Evolutionary conservation across 768 basidiomycete genomes (phyloP), one percentile per base, ranked within the genome.

Genomic region (Tricholoma sp.): DNA sequence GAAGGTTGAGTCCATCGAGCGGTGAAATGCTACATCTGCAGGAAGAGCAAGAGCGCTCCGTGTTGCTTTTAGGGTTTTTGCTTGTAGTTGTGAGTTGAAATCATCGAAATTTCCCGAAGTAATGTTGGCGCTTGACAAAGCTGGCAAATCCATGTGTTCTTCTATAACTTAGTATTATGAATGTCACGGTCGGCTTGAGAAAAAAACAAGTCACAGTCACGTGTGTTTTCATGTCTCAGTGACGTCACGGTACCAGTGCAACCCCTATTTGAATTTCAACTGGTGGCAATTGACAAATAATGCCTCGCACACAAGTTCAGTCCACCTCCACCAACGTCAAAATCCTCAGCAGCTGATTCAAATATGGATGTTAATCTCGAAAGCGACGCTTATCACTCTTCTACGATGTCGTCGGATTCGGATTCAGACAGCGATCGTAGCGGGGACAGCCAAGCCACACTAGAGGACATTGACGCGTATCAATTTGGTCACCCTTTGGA

Each of bases 21-120:
- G 87, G 71, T 97, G 91, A 70, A 94, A 98, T n/a, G 78, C 72
- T 56, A 98, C 76, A 73, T 98, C 95, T 12, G 75, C 60, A 2
- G 93, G 88, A 3, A 92, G 74, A 1, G 74, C 72, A 1, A 81
- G 81, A 0, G 89, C 81, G 51, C 78, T 73, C 54, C 83, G 79
- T 2, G 88, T 90, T 7, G 86, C 77, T 46, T 79, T 78, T 11
- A 91, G 77, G 0, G 85, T 86, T 9, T 79, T 71, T 0, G 72
- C 71, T 66, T 91, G 91, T 5, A 91, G 68, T 29, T 76, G 64
- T 10, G 78, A 66, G 61, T 88, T 81, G 66, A 82, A 86, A 2
- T 70, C 71, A 59, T 81, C 68, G 59, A 89, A 90, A 0, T 60
- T 56, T 16, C 35, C 53, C 10, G 63, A 57, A 5, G 54, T 53